phyloP scores from a whole-genome alignment of 495 filamentous ascomycete species.

The Neurospora discreta region DNA sequence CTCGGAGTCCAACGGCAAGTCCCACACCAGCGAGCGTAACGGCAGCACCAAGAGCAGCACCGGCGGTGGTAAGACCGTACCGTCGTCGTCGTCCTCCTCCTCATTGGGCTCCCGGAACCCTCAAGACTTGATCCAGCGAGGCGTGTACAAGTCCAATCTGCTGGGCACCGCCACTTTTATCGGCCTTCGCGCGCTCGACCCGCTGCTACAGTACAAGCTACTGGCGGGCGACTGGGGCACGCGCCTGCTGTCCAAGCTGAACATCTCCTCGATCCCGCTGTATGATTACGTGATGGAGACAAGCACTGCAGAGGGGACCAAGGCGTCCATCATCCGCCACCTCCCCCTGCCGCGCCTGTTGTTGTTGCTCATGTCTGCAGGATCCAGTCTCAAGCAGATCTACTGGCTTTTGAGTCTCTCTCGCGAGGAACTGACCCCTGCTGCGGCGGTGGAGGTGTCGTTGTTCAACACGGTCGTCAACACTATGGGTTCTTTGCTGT shows the following conservation, averaged over 20 bases:
- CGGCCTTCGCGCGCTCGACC: constrained; percentile 44
- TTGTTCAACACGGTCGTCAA: constrained; percentile 39
- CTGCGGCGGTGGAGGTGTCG: constrained; percentile 22
- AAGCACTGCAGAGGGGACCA: neutral
- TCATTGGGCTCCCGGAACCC: neutral
- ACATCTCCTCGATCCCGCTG: constrained; percentile 4
- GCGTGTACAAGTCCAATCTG: constrained; percentile 30
- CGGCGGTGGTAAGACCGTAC: neutral
- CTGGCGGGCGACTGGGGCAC: constrained; percentile 16
- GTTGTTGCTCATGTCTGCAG: constrained; percentile 39
- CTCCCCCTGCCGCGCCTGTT: constrained; percentile 24
- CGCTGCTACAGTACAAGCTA: constrained; percentile 46
- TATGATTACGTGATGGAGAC: constrained; percentile 4
- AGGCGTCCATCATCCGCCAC: neutral
- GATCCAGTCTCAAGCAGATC: constrained; percentile 40
- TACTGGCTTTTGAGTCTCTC: constrained; percentile 30
- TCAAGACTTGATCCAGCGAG: constrained; percentile 22
- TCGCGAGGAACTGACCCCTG: constrained; percentile 32
- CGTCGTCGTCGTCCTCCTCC: neutral
- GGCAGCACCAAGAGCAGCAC: neutral
- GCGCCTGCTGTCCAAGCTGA: constrained; percentile 12
- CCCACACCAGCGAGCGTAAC: neutral
- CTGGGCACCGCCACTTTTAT: constrained; percentile 44
- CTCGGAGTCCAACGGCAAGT: neutral
- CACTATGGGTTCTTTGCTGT: constrained; percentile 33